These are phyloP conservation scores for Thelonectria discophora DNA, from an alignment of 2,329 filamentous ascomycete genomes.

Conservation along the genomic window DNA sequence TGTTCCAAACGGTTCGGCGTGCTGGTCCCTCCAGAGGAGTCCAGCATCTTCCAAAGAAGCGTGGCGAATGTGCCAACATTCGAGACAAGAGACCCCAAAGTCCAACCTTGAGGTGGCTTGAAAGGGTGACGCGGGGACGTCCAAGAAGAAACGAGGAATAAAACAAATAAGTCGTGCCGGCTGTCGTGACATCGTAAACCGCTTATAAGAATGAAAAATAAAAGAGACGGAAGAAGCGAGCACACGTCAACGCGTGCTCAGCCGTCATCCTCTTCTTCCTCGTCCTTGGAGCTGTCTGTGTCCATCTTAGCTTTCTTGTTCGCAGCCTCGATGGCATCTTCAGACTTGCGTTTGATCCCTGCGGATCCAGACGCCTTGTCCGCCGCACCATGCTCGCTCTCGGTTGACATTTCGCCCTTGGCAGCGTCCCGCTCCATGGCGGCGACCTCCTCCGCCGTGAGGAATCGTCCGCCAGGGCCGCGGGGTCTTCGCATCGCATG, in stretches of 20 bases:
- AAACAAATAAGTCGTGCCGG: conserved; percentile 39
- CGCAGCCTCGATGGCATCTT: conserved; percentile 55
- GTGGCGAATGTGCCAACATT: conserved; percentile 30
- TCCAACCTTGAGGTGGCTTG: conserved; percentile 20
- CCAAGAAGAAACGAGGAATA: conserved; percentile 29
- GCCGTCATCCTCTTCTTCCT: conserved; percentile 57
- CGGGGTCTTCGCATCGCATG: conserved; percentile 96
- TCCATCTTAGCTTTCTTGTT: conserved; percentile 69
- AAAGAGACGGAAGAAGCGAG: conserved; percentile 39
- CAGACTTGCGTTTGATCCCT: conserved; percentile 70
- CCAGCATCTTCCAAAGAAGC: conserved; percentile 16
- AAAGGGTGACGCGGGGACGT: conserved; percentile 20
- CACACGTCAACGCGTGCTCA: conserved; percentile 39
- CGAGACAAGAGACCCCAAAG: conserved; percentile 23
- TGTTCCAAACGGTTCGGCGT: conserved; percentile 18
- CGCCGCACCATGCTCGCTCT: conserved; percentile 35
- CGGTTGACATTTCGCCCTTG: conserved; percentile 54
- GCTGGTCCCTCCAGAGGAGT: conserved; percentile 15
- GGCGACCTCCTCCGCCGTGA: conserved; percentile 95
- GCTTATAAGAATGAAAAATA: conserved; percentile 41
- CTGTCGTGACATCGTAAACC: conserved; percentile 51
- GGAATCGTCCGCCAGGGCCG: conserved; percentile 91
- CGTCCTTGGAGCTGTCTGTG: conserved; percentile 46
- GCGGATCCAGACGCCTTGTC: conserved; percentile 43
- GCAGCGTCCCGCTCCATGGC: conserved; percentile 77